phyloP scores from a whole-genome alignment of 257 asterid species.

The Solanum virginianum region DNA sequence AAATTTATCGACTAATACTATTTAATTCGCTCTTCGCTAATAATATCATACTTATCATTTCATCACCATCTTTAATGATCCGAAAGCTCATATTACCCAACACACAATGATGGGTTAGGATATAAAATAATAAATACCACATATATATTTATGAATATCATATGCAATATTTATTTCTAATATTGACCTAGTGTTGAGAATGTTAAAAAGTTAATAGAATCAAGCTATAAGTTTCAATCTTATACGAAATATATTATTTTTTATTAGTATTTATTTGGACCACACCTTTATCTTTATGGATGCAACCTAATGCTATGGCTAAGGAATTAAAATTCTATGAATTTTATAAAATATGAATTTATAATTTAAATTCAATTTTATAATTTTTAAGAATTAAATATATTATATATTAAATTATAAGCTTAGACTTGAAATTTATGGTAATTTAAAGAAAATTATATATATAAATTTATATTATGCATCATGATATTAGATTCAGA shows the following conservation, averaged over 20 bases:
- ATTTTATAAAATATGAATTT: background rate
- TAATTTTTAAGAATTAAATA: background rate
- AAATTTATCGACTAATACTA: fast-evolving
- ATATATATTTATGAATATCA: background rate
- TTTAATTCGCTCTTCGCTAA: fast-evolving
- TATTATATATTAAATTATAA: background rate
- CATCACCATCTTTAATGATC: background rate
- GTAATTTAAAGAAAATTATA: no score
- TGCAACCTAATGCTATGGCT: background rate
- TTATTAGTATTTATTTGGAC: background rate
- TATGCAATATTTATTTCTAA: background rate
- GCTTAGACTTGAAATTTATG: no score
- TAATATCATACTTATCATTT: fast-evolving
- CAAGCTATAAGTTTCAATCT: background rate
- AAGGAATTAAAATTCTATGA: background rate
- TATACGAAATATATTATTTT: background rate
- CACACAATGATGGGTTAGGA: background rate
- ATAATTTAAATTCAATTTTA: background rate
- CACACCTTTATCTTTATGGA: background rate
- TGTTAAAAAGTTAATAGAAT: background rate
- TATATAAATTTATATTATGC: no score
- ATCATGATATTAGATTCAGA: no score
- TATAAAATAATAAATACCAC: background rate
- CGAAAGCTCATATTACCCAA: background rate
- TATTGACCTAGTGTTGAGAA: background rate